These are phyloP conservation scores for Thelonectria olida DNA, from an alignment of 2,329 filamentous ascomycete genomes.

Conservation along the genomic window DNA sequence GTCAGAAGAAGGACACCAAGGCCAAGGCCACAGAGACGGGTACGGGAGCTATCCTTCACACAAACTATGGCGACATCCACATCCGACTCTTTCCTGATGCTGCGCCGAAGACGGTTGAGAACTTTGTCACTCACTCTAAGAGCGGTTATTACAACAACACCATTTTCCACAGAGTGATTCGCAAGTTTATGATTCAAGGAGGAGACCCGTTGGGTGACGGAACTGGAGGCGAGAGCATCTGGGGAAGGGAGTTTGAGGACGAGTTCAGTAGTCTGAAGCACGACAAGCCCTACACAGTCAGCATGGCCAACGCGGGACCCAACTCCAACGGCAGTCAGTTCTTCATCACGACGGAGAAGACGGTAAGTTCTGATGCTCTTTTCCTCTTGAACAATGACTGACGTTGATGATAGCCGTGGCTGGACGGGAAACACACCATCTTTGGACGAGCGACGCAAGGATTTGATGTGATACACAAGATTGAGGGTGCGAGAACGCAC, in stretches of 20 bases:
- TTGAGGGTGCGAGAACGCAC: slow-evolving; percentile 88
- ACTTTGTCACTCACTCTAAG: slow-evolving; percentile 91
- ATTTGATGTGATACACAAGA: slow-evolving; percentile 93
- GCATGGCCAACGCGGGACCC: slow-evolving; percentile 97
- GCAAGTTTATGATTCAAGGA: slow-evolving; percentile 99
- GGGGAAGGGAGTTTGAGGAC: slow-evolving; percentile 94
- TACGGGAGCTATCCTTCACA: slow-evolving; percentile 86
- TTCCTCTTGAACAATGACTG: slow-evolving; percentile 29
- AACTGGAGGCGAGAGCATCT: slow-evolving; percentile 86
- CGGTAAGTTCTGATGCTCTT: slow-evolving; percentile 61
- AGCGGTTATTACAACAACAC: slow-evolving; percentile 97
- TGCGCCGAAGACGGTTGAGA: slow-evolving; percentile 94
- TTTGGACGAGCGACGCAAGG: slow-evolving; percentile 92
- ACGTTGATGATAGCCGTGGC: slow-evolving; percentile 72
- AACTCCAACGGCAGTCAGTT: slow-evolving; percentile 97
- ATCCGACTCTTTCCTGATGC: slow-evolving; percentile 92
- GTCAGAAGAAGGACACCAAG: slow-evolving; percentile 62
- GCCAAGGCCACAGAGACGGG: slow-evolving; percentile 75
- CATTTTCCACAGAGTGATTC: slow-evolving; percentile 96
- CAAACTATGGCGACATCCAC: slow-evolving; percentile 92
- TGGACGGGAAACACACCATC: slow-evolving; percentile 95
- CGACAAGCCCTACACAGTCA: slow-evolving; percentile 95
- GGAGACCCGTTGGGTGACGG: slow-evolving; percentile 95
- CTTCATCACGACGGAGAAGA: slow-evolving; percentile 98
- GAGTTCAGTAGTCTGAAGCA: slow-evolving; percentile 92